phyloP scores from a whole-genome alignment of 208 protist species.

The Crithidia sp. region DNA sequence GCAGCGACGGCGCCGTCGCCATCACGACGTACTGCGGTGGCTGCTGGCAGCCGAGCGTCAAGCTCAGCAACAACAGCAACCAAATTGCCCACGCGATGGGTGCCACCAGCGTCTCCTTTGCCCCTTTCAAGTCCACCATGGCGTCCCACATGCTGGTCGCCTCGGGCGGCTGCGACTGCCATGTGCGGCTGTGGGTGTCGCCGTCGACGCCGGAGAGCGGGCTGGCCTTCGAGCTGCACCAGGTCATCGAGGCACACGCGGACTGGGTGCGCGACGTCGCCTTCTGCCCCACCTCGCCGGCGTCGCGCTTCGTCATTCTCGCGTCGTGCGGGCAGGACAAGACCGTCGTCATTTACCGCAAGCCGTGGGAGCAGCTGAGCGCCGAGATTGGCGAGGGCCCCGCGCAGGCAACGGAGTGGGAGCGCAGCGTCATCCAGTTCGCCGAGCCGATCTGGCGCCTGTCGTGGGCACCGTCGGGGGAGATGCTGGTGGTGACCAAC shows the following conservation, averaged over 20 bases:
- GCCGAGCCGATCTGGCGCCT: conserved; percentile 80
- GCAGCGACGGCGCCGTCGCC: conserved; percentile 80
- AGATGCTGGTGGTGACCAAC: conserved; percentile 80
- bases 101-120: conserved; percentile 77
- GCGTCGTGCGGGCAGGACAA: conserved; percentile 81
- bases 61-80: conserved; percentile 81
- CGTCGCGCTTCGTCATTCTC: conserved; percentile 60
- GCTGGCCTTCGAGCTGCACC: conserved; percentile 49
- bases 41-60: conserved; percentile 74
- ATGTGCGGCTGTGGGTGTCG: conserved; percentile 75
- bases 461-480: conserved; percentile 75
- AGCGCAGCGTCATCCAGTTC: conserved; percentile 66
- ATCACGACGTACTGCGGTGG: conserved; percentile 66
- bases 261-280: conserved; percentile 85
- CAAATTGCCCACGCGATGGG: conserved; percentile 89
- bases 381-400: conserved; percentile 20
- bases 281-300: conserved; percentile 67
- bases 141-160: conserved; percentile 53
- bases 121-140: conserved; percentile 46
- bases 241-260: conserved; percentile 52
- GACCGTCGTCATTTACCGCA: conserved; percentile 75
- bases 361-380: conserved; percentile 70
- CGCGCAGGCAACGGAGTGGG: conserved; percentile 53
- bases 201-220: conserved; percentile 22
- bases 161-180: conserved; percentile 83